Evolutionary conservation across 352 stramenopile genomes (phyloP).

Genomic region (Pythium aquatile): DNA sequence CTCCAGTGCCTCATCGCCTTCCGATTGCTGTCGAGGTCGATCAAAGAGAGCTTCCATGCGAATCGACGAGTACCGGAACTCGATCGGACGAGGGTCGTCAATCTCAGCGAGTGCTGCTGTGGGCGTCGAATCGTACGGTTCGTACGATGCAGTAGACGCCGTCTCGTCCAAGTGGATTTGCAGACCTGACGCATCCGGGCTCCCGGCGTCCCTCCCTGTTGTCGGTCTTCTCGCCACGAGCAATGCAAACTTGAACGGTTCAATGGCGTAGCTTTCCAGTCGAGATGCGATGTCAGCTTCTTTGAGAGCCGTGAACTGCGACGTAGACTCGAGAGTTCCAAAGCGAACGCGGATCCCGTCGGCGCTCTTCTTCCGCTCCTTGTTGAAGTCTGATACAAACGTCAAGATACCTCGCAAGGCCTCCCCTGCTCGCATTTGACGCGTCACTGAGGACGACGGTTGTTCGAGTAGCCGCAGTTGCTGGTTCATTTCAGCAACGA

Average conservation of each 20-base stretch:
- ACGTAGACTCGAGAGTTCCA: slow-evolving; percentile 40
- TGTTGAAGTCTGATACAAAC: slow-evolving; percentile 61
- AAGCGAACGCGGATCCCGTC: slow-evolving; percentile 60
- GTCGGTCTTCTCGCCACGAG: slow-evolving; percentile 32
- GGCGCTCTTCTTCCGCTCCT: slow-evolving; percentile 37
- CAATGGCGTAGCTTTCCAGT: slow-evolving; percentile 31
- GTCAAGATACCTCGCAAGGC: slow-evolving; percentile 40
- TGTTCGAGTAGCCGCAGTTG: slow-evolving; percentile 64
- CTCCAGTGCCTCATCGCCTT: slow-evolving; percentile 9
- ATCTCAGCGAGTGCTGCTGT: not conserved
- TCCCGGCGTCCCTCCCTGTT: slow-evolving; percentile 4
- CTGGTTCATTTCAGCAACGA: slow-evolving; percentile 71
- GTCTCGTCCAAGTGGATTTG: slow-evolving; percentile 10
- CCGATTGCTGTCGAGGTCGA: slow-evolving; percentile 8
- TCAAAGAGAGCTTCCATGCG: slow-evolving; percentile 77
- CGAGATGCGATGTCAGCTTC: slow-evolving; percentile 6
- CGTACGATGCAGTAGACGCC: not conserved
- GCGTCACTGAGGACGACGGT: slow-evolving; percentile 35
- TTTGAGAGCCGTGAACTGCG: slow-evolving; percentile 8
- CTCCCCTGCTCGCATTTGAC: slow-evolving; percentile 31
- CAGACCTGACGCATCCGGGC: not conserved
- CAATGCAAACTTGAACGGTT: slow-evolving; percentile 71
- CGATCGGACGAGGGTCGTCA: slow-evolving; percentile 49
- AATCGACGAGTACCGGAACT: slow-evolving; percentile 74
- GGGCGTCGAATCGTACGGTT: not conserved